Evolutionary conservation across 345 rosid genomes (phyloP).

Genomic region (Turnera subulata): DNA sequence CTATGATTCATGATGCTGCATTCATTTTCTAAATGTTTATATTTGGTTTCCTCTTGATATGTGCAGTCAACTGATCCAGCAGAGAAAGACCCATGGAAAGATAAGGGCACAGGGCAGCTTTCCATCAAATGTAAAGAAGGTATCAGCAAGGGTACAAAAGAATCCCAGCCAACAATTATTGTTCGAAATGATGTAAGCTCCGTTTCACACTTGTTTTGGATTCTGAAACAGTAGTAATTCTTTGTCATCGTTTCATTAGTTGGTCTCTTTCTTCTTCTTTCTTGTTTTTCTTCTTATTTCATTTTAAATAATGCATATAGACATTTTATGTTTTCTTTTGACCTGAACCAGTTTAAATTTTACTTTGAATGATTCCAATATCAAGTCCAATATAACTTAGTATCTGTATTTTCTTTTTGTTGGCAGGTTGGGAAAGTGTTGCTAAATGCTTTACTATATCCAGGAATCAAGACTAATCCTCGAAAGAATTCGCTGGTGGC

Average conservation of each 20-base stretch:
- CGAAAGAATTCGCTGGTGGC: slow-evolving; percentile 86
- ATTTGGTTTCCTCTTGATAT: slow-evolving; percentile 13
- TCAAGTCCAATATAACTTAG: background rate
- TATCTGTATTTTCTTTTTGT: slow-evolving; percentile 10
- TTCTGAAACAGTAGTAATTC: background rate
- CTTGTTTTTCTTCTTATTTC: background rate
- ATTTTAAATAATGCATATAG: no score
- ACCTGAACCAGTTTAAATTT: background rate
- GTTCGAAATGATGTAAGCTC: slow-evolving; percentile 80
- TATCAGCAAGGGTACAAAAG: slow-evolving; percentile 72
- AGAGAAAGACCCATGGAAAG: slow-evolving; percentile 92
- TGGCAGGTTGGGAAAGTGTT: slow-evolving; percentile 78
- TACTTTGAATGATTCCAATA: background rate
- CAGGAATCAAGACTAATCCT: slow-evolving; percentile 74
- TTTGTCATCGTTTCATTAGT: background rate
- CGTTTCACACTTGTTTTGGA: background rate
- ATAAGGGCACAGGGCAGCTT: slow-evolving; percentile 90
- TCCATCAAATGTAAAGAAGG: slow-evolving; percentile 87
- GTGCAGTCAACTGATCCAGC: slow-evolving; percentile 67
- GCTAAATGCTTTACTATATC: slow-evolving; percentile 82
- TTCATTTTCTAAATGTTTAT: slow-evolving; percentile 3
- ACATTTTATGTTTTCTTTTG: no score
- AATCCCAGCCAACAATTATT: slow-evolving; percentile 77
- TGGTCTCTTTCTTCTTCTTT: background rate
- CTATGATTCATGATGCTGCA: background rate